Conservation (phyloP, 2,329 filamentous ascomycete genomes). For the Epichloe gansuensis region DNA sequence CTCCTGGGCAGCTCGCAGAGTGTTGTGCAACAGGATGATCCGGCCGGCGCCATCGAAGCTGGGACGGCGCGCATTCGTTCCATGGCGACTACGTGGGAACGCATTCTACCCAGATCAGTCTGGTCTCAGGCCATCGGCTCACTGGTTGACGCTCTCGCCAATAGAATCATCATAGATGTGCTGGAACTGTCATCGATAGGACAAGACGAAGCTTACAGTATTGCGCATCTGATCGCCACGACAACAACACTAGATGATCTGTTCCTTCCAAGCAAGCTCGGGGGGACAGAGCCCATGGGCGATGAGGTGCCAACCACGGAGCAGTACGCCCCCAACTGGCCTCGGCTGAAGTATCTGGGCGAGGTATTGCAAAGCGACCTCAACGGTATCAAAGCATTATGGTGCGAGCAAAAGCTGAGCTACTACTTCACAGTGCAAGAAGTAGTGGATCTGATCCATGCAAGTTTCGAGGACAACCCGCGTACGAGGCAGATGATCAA, state of each 20-base stretch:
- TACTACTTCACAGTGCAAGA: conserved; percentile 48
- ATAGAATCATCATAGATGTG: conserved; percentile 48
- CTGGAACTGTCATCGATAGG: conserved; percentile 48
- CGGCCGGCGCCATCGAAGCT: conserved; percentile 38
- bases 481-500: conserved; percentile 44
- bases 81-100: conserved; percentile 43
- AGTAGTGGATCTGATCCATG: conserved; percentile 47
- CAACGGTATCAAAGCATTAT: conserved; percentile 48
- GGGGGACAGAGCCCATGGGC: conserved; percentile 13
- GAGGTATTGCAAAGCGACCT: conserved; percentile 55
- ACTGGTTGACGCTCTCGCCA: conserved; percentile 43
- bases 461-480: conserved; percentile 52
- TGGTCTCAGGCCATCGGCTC: conserved; percentile 52
- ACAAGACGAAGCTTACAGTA: conserved; percentile 50
- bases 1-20: conserved; percentile 48
- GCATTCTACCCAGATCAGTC: conserved; percentile 44
- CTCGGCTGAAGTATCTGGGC: conserved; percentile 50
- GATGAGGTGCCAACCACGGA: conserved; percentile 41
- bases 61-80: conserved; percentile 39
- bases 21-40: conserved; percentile 43
- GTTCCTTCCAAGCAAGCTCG: conserved; percentile 36
- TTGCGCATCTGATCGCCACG: conserved; percentile 43
- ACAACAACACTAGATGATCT: conserved; percentile 47
- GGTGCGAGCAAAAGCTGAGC: conserved; percentile 53
- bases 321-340: conserved; percentile 49